Evolutionary conservation across 2,329 filamentous ascomycete species (phyloP), one percentile per base, ranked within the genome.

Genomic region (Ploettnerulaceae sp.): DNA sequence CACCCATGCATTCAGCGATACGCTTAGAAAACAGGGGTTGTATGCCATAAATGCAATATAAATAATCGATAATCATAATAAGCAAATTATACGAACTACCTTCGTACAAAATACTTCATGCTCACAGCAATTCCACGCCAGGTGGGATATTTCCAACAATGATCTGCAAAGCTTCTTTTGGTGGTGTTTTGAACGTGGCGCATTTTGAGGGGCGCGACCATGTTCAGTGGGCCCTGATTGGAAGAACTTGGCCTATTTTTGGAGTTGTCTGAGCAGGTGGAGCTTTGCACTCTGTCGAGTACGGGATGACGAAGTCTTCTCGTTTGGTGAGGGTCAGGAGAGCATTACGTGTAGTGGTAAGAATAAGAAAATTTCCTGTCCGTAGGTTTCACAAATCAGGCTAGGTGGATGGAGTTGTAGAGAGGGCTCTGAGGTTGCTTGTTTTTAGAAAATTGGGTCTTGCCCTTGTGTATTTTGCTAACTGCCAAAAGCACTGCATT

Each of bases 141-240:
- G 25, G 28, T 11, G 25, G 7, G 31, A 21, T 20, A 14, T 18
- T 14, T 24, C 15, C 37, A 21, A 18, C 37, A 17, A 40, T 29
- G 37, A 40, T 45, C 47, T 41, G 33, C 47, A 34, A 49, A 49
- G 42, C 47, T 49, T 49, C 47, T 49, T 45, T 41, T 28, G 15
- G 8, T 32, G 15, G 22, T 21, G 32, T n/a, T 28, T 29, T 40
- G 15, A 18, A 33, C 29, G 40, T 45, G 47, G 47, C 45, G 37
- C 28, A 12, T 15, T 29, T 39, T 31, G 18, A 25, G 20, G 18
- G 21, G n/a, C 15, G 34, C 12, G 32, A 29, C 25, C 29, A 14
- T 24, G n/a, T 8, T 25, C 39, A 42, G 14, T 17, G 15, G 12
- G 9, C 17, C 36, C 22, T 45, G 29, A 46, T 46, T 45, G 42